Evolutionary conservation across 371 early-diverging fungal species (phyloP).

Genomic region (Rhizomucor pusillus): DNA sequence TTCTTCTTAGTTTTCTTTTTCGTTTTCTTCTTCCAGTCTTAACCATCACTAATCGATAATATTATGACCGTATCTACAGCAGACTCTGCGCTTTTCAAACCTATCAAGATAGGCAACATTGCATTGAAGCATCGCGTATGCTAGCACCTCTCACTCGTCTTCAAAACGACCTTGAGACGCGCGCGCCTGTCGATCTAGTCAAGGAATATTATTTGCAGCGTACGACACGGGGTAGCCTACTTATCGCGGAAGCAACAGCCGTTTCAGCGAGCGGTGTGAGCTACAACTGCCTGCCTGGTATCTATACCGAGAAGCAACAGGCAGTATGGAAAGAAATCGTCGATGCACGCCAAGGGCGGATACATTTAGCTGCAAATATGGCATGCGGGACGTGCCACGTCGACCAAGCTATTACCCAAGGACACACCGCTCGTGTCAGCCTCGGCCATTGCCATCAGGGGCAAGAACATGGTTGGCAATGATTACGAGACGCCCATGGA

Average conservation of each 20-base stretch:
- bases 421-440: conserved; percentile 10
- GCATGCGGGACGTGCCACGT: conserved; percentile 16
- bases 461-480: conserved; percentile 9
- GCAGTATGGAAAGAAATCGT: conserved; percentile 56
- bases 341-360: conserved; percentile 49
- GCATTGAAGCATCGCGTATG: too few species aligned
- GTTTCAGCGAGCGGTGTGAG: conserved; percentile 35
- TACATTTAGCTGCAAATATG: conserved; percentile 56
- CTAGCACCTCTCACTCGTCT: conserved; percentile 52
- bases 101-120: too few species aligned
- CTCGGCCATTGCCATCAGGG: conserved; percentile 19
- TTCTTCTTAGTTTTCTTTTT: too few species aligned
- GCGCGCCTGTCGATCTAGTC: conserved; percentile 41
- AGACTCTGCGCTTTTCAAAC: too few species aligned
- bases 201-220: conserved; percentile 59
- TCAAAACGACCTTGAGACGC: conserved; percentile 21
- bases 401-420: conserved; percentile 5
- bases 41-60: too few species aligned
- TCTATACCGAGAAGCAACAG: conserved; percentile 50
- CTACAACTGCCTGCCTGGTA: conserved; percentile 38
- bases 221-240: conserved; percentile 50
- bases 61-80: too few species aligned
- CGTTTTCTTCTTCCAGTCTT: too few species aligned
- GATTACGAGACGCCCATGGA: conserved; percentile 13
- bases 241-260: conserved; percentile 56